Conservation (phyloP, 164 flowering plant species). For the Kalanchoe fedtschenkoi region DNA sequence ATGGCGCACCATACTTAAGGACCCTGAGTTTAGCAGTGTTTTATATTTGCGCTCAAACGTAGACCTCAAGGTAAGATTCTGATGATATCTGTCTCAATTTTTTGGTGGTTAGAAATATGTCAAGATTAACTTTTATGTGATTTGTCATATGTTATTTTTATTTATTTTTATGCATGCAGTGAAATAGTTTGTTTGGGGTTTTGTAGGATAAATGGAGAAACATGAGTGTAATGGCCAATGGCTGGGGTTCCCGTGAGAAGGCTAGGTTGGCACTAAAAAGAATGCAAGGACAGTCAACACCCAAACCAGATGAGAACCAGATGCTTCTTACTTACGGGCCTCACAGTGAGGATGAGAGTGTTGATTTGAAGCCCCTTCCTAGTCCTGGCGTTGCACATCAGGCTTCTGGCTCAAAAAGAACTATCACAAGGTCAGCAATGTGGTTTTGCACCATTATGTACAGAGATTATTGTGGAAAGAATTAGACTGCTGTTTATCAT, state of each 20-base stretch:
- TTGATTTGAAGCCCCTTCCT: constrained; percentile 48
- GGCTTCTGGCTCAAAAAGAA: constrained; percentile 51
- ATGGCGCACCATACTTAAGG: constrained; percentile 97
- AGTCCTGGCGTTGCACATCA: constrained; percentile 29
- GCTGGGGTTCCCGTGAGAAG: constrained; percentile 15
- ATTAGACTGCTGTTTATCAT: too few species aligned
- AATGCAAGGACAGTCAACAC: constrained; percentile 22
- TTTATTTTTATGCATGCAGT: not conserved
- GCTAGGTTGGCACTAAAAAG: constrained; percentile 62
- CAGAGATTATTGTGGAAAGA: not conserved
- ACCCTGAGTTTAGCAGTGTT: constrained; percentile 73
- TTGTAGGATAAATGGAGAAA: constrained; percentile 11
- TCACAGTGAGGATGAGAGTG: constrained; percentile 59
- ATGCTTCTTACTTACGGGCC: constrained; percentile 19
- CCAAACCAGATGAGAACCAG: constrained; percentile 38
- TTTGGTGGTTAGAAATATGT: not conserved
- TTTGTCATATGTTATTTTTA: not conserved
- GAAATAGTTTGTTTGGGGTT: too few species aligned
- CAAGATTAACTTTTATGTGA: not conserved
- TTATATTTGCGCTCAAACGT: constrained; percentile 82
- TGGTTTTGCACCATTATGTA: not conserved
- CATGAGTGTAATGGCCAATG: constrained; percentile 8
- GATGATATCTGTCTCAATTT: not conserved
- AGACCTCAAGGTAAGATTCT: constrained; percentile 70
- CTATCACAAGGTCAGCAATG: constrained; percentile 8